Evolutionary conservation across 2,329 filamentous ascomycete genomes (phyloP), one percentile per base, ranked within the genome.

Genomic region (Verticillium tricorpus): DNA sequence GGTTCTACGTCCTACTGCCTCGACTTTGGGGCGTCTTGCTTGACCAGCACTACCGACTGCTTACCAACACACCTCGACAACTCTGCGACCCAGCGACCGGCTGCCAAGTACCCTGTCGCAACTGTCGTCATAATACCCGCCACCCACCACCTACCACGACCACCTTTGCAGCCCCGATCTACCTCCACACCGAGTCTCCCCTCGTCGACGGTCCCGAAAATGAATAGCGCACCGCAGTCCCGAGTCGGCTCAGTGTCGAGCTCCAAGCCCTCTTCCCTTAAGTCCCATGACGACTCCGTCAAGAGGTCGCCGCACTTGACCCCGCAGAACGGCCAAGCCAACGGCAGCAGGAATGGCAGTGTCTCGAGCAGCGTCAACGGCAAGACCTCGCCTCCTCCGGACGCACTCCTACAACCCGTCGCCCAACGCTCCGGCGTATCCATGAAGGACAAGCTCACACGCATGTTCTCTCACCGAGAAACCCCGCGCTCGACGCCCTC

Each of bases 401-500:
- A 79, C 37, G 69, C 68, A 60, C 65, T 72, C 60, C 70, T 73
- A 61, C 67, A 68, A 64, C 64, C 68, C n/a, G 40, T 34, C n/a
- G 68, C 75, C 61, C 85, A 87, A 68, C 87, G 85, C 72, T 72
- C 81, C 2, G 86, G 85, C 15, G 40, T 50, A 8, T 50, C 40
- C 40, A 85, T 89, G 74, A 89, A 88, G 71, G 85, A 87, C 70
- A 83, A 85, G 56, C 72, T 89, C 61, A 84, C 85, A 50, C 83
- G 86, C 77, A 89, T 89, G 82, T 89, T 89, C 74, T 86, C 82
- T 60, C 22, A 68, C 72, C 50, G 75, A 73, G 61, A 71, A 72
- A 60, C 66, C 75, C 40, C 75, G 74, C 61, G 74, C 77, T 28
- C 59, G 67, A 15, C 65, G 71, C 55, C 68, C 70, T 62, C 76